These are phyloP conservation scores for Xerocomellus dryophilus DNA, from an alignment of 768 basidiomycete species.

Conservation along the genomic window DNA sequence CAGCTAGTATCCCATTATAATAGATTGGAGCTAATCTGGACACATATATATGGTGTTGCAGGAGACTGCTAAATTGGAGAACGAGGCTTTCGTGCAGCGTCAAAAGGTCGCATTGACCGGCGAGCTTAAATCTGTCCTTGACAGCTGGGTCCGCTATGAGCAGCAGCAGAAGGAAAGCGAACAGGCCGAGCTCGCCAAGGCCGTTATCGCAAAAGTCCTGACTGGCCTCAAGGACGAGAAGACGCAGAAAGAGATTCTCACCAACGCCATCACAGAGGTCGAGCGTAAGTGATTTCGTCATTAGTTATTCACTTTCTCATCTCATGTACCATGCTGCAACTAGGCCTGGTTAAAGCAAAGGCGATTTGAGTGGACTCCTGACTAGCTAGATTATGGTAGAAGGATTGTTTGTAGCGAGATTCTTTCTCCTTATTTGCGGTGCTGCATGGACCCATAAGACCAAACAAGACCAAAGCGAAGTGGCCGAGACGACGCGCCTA, in stretches of 20 bases:
- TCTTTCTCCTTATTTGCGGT: slow-evolving; percentile 1
- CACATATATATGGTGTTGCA: slow-evolving; percentile 26
- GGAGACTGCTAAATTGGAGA: slow-evolving; percentile 92
- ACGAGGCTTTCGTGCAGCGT: slow-evolving; percentile 82
- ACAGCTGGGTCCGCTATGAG: slow-evolving; percentile 98
- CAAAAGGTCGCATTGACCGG: slow-evolving; percentile 84
- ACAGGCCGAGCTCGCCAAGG: slow-evolving; percentile 87
- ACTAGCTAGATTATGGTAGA: slow-evolving; percentile 31
- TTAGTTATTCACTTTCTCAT: neutral
- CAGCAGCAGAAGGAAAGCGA: slow-evolving; percentile 96
- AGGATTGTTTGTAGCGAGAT: slow-evolving; percentile 1
- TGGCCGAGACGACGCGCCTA: slow-evolving; percentile 31
- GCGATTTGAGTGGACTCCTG: slow-evolving; percentile 58
- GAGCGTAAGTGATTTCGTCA: slow-evolving; percentile 69
- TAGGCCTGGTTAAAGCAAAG: slow-evolving; percentile 91
- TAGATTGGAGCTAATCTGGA: neutral
- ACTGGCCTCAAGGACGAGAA: slow-evolving; percentile 82
- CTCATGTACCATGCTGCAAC: slow-evolving; percentile 3
- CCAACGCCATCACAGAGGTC: slow-evolving; percentile 79
- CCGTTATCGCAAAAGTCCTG: slow-evolving; percentile 85
- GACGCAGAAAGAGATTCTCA: slow-evolving; percentile 80
- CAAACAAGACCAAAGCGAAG: slow-evolving; percentile 29
- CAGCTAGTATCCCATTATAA: slow-evolving; percentile 2
- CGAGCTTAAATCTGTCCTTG: slow-evolving; percentile 92
- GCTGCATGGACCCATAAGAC: neutral